Conservation (phyloP, 1,284 basidiomycete genomes). For the Schizophyllum amplum region DNA sequence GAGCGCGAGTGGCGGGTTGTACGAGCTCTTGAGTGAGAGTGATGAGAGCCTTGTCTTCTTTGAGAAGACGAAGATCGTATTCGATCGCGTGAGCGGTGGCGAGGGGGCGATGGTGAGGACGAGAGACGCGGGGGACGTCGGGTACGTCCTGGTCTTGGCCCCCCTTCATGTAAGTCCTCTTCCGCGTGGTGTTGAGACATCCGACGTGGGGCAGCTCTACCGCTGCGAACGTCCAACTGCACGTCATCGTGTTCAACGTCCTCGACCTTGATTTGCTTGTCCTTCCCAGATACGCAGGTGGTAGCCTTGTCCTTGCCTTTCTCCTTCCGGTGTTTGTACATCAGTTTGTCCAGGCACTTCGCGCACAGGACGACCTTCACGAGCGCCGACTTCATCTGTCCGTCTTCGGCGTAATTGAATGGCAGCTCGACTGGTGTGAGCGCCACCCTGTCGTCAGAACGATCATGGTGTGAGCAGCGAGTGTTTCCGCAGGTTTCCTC, state of each 20-base stretch:
- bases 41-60: not conserved
- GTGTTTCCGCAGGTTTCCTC: slow-evolving; percentile 84
- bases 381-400: slow-evolving; percentile 66
- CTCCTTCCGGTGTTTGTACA: slow-evolving; percentile 75
- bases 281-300: not conserved
- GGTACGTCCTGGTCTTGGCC: not conserved
- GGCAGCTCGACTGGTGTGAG: slow-evolving; percentile 77
- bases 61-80: not conserved
- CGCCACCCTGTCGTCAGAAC: slow-evolving; percentile 21
- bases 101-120: not conserved
- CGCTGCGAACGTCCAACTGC: no score
- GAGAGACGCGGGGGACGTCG: not conserved
- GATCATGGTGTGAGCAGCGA: slow-evolving; percentile 63
- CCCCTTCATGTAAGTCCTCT: no score
- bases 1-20: not conserved
- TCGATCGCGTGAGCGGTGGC: not conserved
- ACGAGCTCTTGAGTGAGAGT: not conserved
- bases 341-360: slow-evolving; percentile 73
- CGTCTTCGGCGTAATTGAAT: slow-evolving; percentile 79
- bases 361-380: slow-evolving; percentile 85
- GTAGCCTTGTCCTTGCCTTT: slow-evolving; percentile 27
- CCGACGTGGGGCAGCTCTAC: no score
- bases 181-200: no score
- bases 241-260: not conserved
- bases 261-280: not conserved